phyloP scores from a whole-genome alignment of 257 asterid genomes.

The Agastache rugosa region DNA sequence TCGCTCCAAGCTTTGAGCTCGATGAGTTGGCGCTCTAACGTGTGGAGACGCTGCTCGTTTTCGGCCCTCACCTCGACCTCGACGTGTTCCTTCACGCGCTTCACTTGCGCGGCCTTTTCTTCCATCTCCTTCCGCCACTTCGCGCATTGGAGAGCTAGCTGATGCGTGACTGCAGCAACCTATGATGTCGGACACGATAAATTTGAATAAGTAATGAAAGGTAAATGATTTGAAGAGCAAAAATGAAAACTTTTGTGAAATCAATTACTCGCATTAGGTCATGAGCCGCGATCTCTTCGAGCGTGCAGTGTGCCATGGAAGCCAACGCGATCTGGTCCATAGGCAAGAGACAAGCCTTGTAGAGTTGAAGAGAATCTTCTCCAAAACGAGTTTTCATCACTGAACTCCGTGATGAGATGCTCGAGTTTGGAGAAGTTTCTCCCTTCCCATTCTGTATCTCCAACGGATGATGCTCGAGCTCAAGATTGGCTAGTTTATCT shows the following conservation, averaged over 20 bases:
- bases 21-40: background rate
- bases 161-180: constrained; percentile 23
- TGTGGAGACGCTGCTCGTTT: background rate
- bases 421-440: background rate
- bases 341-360: constrained; percentile 19
- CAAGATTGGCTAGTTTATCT: background rate
- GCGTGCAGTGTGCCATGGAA: background rate
- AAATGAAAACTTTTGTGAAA: background rate
- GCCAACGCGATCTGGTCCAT: constrained; percentile 2
- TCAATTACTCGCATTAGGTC: constrained; percentile 28
- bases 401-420: background rate
- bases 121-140: background rate
- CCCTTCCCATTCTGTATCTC: background rate
- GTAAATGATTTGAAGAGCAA: background rate
- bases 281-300: constrained; percentile 15
- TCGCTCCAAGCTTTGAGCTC: constrained; percentile 10
- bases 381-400: constrained; percentile 5
- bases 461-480: background rate
- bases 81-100: background rate
- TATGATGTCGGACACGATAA: background rate
- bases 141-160: constrained; percentile 15
- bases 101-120: background rate
- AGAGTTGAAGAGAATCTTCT: background rate
- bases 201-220: background rate
- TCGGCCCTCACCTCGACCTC: background rate